A percentile compares a stretch with the other conserved stretches of the same genome.
phyloP scores from a whole-genome alignment of 75 land plant genomes.

The Picea glauca region DNA sequence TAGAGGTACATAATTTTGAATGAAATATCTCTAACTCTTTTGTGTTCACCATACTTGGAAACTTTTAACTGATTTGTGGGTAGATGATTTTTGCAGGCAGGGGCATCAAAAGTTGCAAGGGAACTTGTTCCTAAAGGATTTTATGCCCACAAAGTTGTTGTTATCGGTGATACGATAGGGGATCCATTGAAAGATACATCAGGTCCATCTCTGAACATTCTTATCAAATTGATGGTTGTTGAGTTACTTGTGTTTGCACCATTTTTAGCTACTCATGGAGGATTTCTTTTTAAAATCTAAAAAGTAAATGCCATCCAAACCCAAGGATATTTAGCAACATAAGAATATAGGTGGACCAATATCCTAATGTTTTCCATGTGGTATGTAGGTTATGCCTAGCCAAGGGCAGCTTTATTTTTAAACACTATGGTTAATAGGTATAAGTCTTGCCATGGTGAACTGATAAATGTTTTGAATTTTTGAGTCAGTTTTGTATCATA shows the following conservation, averaged over 20 bases:
- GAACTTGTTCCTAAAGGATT: conserved; percentile 44
- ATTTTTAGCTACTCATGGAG: conserved; percentile 34
- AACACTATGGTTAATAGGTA: too few relatives aligned
- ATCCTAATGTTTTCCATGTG: too few relatives aligned
- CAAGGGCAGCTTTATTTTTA: too few relatives aligned
- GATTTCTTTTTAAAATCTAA: conserved; percentile 7
- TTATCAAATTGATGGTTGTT: conserved; percentile 45
- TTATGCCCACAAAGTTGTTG: conserved; percentile 41
- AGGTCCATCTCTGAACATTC: conserved; percentile 40
- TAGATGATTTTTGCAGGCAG: conserved; percentile 25
- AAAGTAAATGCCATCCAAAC: too few relatives aligned
- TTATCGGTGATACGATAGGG: conserved; percentile 39
- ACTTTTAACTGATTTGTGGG: background rate
- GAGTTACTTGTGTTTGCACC: conserved; percentile 72
- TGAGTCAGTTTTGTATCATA: too few relatives aligned
- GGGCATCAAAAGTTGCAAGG: conserved; percentile 51
- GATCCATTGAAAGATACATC: conserved; percentile 46
- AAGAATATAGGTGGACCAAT: too few relatives aligned
- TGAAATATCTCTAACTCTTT: background rate
- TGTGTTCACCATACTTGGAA: background rate
- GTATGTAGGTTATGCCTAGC: too few relatives aligned
- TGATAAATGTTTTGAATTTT: too few relatives aligned
- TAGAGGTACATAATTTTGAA: conserved; percentile 23
- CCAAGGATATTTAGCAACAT: too few relatives aligned
- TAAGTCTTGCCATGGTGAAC: too few relatives aligned